Evolutionary conservation across 2,329 filamentous ascomycete genomes (phyloP), one percentile per base, ranked within the genome.

Genomic region (Aphanoascus verrucosus): DNA sequence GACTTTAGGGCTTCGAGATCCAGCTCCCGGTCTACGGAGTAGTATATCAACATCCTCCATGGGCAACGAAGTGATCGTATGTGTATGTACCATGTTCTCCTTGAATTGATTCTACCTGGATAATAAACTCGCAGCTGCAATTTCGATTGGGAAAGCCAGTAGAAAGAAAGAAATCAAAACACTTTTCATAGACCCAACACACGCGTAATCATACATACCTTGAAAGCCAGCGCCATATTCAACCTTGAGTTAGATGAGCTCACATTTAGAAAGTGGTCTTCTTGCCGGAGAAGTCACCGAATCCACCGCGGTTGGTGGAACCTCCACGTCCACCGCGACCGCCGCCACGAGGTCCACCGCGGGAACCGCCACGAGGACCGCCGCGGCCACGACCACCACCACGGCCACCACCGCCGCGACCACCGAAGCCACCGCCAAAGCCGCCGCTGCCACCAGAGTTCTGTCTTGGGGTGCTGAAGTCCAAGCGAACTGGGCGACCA

Each of bases 401-500:
- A 57, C 78, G 72, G 23, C 23, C 23, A 59, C 77, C 68, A 56
- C 72, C 64, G 32, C 74, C 72, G 59, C 77, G 77, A 50, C 74
- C 65, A 55, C 72, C 67, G 59, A 71, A 67, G 57, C 65, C 66
- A 53, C 73, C 71, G 59, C 76, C 71, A 57, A 72, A 64, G 46
- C 70, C 69, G 46, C 70, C 69, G 57, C 65, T 65, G 56, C 67
- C 70, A 57, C 70, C 70, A 59, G 80, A 77, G 69, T 79, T 78
- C 60, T 74, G 72, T 62, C 85, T 83, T 62, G 84, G 80, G 59
- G 79, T 74, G 60, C 86, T 85, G 70, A 78, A 96, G 78, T 95
- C 90, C 52, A 95, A 82, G 63, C 90, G 86, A 61, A 95, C 77
- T 51, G 80, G 70, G 63, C 90, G 88, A 54, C 86, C 82, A 59